phyloP scores from a whole-genome alignment of 106 monocot genomes.

The Allium sativum region DNA sequence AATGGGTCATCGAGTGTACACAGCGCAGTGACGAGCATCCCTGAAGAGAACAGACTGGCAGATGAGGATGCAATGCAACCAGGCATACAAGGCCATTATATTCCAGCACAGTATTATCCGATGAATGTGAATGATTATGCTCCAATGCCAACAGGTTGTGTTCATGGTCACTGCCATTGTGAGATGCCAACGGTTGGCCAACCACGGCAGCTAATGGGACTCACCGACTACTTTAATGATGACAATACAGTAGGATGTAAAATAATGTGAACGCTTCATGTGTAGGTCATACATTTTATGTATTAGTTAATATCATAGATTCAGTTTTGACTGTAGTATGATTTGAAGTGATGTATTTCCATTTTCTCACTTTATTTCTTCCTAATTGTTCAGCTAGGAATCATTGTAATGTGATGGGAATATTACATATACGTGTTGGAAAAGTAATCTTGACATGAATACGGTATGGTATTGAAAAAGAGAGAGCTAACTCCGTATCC shows the following conservation, averaged over 20 bases:
- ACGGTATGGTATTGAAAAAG: no score
- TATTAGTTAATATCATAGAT: no score
- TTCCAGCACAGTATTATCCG: slow-evolving; percentile 17
- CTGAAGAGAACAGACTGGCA: slow-evolving; percentile 21
- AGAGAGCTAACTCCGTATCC: no score
- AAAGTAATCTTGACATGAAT: no score
- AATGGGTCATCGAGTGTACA: neutral
- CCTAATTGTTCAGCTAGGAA: no score
- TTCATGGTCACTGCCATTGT: slow-evolving; percentile 2
- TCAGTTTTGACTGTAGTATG: no score
- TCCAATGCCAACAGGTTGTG: neutral
- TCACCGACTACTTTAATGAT: slow-evolving; percentile 77
- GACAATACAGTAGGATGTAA: slow-evolving; percentile 70
- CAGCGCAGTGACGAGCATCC: slow-evolving; percentile 10
- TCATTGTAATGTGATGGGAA: no score
- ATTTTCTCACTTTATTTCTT: no score
- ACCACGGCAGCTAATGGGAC: slow-evolving; percentile 9
- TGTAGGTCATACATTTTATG: no score
- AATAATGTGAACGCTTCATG: slow-evolving; percentile 41
- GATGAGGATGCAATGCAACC: slow-evolving; percentile 11
- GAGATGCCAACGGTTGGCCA: neutral
- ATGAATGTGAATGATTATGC: slow-evolving; percentile 4
- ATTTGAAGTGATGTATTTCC: no score
- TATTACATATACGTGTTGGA: no score
- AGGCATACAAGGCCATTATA: slow-evolving; percentile 15